These are phyloP conservation scores for Atalantia buxifolia DNA, from an alignment of 345 rosid genomes.

Conservation along the genomic window DNA sequence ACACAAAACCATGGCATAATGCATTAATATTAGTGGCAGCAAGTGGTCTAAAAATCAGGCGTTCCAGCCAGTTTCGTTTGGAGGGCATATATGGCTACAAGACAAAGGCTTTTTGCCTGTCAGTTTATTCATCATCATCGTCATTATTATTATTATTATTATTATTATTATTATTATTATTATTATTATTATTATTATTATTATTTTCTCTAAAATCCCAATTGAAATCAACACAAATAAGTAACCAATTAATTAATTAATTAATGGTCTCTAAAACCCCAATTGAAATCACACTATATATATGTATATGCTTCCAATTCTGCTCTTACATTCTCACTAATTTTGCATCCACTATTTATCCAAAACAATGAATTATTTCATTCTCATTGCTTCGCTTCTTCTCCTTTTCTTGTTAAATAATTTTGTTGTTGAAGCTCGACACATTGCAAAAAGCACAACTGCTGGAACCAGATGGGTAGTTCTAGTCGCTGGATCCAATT, in stretches of 20 bases:
- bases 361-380: not conserved
- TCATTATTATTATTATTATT: too few species aligned
- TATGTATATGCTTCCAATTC: not conserved
- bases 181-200: too few species aligned
- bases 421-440: not conserved
- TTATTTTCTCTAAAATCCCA: not conserved
- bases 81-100: not conserved
- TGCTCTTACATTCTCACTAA: not conserved
- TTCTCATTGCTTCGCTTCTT: not conserved
- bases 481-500: constrained; percentile 62
- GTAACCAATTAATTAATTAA: too few species aligned
- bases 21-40: too few species aligned
- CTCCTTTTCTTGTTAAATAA: not conserved
- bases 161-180: too few species aligned
- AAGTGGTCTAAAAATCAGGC: not conserved
- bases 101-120: not conserved
- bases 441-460: not conserved
- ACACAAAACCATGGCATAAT: too few species aligned
- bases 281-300: not conserved
- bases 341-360: not conserved
- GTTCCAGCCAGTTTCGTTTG: not conserved
- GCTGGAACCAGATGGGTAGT: constrained; percentile 64
- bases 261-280: not conserved
- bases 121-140: not conserved
- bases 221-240: not conserved